Evolutionary conservation across 208 protist species (phyloP), one percentile per base, ranked within the genome.

Genomic region (Phytomonas sp.): DNA sequence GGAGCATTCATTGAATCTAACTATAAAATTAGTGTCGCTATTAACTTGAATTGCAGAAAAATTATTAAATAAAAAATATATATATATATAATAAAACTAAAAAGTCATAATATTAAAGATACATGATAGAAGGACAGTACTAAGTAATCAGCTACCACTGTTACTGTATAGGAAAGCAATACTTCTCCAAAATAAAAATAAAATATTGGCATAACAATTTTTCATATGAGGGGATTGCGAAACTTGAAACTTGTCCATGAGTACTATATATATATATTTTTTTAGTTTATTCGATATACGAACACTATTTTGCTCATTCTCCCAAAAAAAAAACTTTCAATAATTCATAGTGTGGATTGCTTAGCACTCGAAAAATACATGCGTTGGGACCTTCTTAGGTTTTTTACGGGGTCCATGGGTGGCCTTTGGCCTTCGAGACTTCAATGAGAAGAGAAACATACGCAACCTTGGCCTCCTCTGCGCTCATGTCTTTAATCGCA

Each of bases 381-480:
- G 60, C 60, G 26, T 7, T 32, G 1, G 31, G 31, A 26, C 10
- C 14, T 64, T 37, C 12, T 34, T 1, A 3, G 23, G 11, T 4
- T 29, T 52, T 31, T 45, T 67, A 72, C 64, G 65, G 73, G 68
- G 64, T 88, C 91, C 87, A 95, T 49, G 76, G 73, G 37, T 87
- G 59, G 30, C 84, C 86, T 60, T 77, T 81, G 71, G 83, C 72
- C 69, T 71, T 78, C 40, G 87, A 84, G 68, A 91, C 78, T 62
- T 84, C 77, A 30, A 88, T 71, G 23, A 94, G 84, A 14, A 61
- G 76, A 67, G 80, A 80, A 49, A 98, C 83, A 75, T 99, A 99
- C 40, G 84, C 68, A 31, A 68, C 67, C 89, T 91, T 95, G 68
- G 97, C 97, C 49, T 94, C 94, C 10, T 97, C 95, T 56, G 87